These are phyloP conservation scores for Lignosus rhinocerotis DNA, from an alignment of 1,284 basidiomycete genomes.

Conservation along the genomic window DNA sequence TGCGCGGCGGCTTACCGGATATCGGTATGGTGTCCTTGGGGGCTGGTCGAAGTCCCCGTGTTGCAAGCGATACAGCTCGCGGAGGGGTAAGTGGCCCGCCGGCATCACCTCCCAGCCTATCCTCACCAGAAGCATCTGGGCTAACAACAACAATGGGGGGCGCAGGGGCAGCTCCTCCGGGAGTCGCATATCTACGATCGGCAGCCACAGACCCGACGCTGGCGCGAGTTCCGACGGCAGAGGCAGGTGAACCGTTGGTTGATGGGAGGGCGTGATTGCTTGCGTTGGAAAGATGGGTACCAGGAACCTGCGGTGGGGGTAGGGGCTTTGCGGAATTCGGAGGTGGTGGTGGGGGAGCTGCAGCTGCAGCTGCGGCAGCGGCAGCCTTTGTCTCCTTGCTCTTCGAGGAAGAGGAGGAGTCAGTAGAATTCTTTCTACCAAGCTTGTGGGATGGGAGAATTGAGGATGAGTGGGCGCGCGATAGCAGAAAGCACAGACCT, in stretches of 20 bases:
- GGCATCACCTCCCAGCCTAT: slow-evolving; percentile 52
- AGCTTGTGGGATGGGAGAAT: slow-evolving; percentile 43
- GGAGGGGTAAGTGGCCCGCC: slow-evolving; percentile 57
- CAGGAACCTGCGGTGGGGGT: slow-evolving; percentile 44
- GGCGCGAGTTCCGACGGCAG: slow-evolving; percentile 42
- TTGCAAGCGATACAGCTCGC: slow-evolving; percentile 60
- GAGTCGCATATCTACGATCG: slow-evolving; percentile 54
- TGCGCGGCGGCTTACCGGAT: slow-evolving; percentile 91
- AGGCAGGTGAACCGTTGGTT: slow-evolving; percentile 36
- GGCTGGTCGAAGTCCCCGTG: slow-evolving; percentile 39
- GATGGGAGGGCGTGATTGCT: slow-evolving; percentile 49
- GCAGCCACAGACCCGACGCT: slow-evolving; percentile 40
- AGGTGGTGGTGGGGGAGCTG: slow-evolving; percentile 64
- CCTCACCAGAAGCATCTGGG: slow-evolving; percentile 59
- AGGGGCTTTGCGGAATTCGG: slow-evolving; percentile 65
- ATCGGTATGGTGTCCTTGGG: slow-evolving; percentile 96
- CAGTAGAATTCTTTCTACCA: slow-evolving; percentile 63
- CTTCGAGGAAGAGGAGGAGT: slow-evolving; percentile 63
- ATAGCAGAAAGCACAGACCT: slow-evolving; percentile 45
- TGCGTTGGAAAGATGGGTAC: slow-evolving; percentile 42
- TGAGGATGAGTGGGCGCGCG: slow-evolving; percentile 25
- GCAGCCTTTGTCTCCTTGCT: slow-evolving; percentile 59
- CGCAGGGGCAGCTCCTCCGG: slow-evolving; percentile 52
- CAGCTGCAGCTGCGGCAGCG: slow-evolving; percentile 44
- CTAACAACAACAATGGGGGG: slow-evolving; percentile 92